phyloP scores from a whole-genome alignment of 768 basidiomycete genomes.

The Paxillus ammoniavirescens region DNA sequence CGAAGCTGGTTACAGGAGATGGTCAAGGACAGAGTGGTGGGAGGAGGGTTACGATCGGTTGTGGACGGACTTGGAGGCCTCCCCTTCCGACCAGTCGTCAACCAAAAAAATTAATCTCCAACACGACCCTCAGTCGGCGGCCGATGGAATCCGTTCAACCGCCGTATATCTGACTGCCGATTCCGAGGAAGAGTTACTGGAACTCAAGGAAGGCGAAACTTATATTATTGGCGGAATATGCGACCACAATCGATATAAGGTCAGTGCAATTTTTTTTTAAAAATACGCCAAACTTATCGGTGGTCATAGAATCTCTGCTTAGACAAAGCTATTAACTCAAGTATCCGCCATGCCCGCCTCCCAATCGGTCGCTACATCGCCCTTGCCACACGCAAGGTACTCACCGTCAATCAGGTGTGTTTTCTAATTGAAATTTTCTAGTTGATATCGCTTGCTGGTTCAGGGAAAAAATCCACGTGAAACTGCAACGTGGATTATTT shows the following conservation, averaged over 20 bases:
- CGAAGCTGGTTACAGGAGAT: slow-evolving; percentile 71
- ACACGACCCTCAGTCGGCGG: neutral
- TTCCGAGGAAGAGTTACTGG: slow-evolving; percentile 79
- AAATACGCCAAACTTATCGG: slow-evolving; percentile 13
- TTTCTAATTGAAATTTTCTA: neutral
- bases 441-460: slow-evolving; percentile 1
- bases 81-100: neutral
- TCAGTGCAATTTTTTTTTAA: slow-evolving; percentile 18
- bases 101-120: slow-evolving; percentile 3
- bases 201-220: slow-evolving; percentile 78
- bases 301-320: slow-evolving; percentile 76
- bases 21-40: slow-evolving; percentile 87
- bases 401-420: slow-evolving; percentile 90
- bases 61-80: slow-evolving; percentile 42
- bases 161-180: slow-evolving; percentile 96
- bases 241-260: slow-evolving; percentile 97
- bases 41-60: slow-evolving; percentile 66
- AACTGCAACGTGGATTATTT: neutral
- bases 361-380: slow-evolving; percentile 93
- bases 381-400: slow-evolving; percentile 87
- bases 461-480: neutral
- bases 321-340: slow-evolving; percentile 74
- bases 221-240: slow-evolving; percentile 96
- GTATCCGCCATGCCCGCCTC: slow-evolving; percentile 82
- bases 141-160: slow-evolving; percentile 39